Evolutionary conservation across 306 rosid genomes (phyloP), one percentile per base, ranked within the genome.

Genomic region (Ormosia semicastrata): DNA sequence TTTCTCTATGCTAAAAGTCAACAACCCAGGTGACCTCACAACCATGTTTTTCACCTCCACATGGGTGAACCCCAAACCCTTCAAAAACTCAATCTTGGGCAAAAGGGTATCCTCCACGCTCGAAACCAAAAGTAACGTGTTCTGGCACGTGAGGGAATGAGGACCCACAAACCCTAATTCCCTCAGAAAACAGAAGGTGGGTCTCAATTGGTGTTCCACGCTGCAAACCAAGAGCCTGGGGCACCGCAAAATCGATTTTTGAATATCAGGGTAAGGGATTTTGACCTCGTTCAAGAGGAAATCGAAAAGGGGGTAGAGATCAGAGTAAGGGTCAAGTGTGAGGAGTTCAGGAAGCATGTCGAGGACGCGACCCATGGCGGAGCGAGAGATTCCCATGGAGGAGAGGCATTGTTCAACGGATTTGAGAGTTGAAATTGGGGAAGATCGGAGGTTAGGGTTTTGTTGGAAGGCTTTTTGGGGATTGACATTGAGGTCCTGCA

Each of bases 341-440:
- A 94, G 97, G 30, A 94, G 90, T 53, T 77, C 75, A 0, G 97
- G 97, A 73, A 76, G 57, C 95, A 94, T 90, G 83, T 94, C 97
- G 73, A 94, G 97, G 82, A 94, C 87, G 10, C 97, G 90, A 24
- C 94, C 92, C 62, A 88, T 39, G 50, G 85, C 76, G 36, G 90
- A 69, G 75, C 86, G 93, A 8, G 75, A 82, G 37, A 92, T 82
- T 7, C 98, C 97, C 78, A 94, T 85, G 7, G 94, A 91, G 66
- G 82, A 86, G 75, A 94, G 91, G 81, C 94, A 94, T 18, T 57
- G 59, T 53, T 85, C 90, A 2, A 91, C 92, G 11, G 94, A 90
- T 78, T 85, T 75, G 73, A 94, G 66, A 74, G 89, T 36, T n/a
- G 86, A 81, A 56, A 94, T 82, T 6, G 94, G 82, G 34, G 87